Evolutionary conservation across 768 basidiomycete genomes (phyloP).

Genomic region (Auricularia cornea): DNA sequence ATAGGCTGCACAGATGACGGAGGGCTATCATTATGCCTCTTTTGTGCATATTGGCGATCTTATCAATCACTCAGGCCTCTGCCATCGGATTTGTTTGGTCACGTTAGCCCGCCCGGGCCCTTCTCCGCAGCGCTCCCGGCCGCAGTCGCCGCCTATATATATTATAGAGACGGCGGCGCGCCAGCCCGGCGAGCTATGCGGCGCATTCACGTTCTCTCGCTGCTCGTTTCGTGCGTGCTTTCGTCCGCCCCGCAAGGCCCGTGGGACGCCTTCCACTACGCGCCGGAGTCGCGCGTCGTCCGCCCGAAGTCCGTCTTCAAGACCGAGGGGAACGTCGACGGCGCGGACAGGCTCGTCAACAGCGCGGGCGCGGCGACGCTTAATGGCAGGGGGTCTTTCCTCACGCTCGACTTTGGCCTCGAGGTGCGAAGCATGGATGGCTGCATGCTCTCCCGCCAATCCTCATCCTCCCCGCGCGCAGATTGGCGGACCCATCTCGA

Average conservation of each 20-base stretch:
- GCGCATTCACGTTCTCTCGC: background rate
- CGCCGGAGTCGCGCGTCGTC: conserved; percentile 39
- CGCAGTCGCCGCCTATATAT: too few relatives aligned
- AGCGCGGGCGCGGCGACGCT: conserved; percentile 33
- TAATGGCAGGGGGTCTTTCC: conserved; percentile 33
- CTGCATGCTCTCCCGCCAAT: background rate
- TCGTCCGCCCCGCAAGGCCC: conserved; percentile 36
- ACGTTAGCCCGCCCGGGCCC: too few relatives aligned
- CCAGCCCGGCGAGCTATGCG: too few relatives aligned
- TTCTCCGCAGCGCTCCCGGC: too few relatives aligned
- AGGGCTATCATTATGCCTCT: too few relatives aligned
- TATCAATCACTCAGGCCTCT: too few relatives aligned
- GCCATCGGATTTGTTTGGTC: too few relatives aligned
- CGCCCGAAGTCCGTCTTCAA: conserved; percentile 34
- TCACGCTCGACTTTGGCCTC: conserved; percentile 47
- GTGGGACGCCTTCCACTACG: conserved; percentile 47
- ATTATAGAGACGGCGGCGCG: too few relatives aligned
- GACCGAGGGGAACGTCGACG: conserved; percentile 27
- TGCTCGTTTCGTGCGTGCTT: background rate
- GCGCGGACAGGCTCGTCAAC: conserved; percentile 26
- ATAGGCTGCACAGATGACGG: too few relatives aligned
- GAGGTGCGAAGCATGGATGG: conserved; percentile 31
- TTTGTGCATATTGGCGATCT: too few relatives aligned
- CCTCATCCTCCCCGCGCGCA: background rate
- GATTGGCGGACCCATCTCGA: conserved; percentile 50